Conservation (phyloP, 768 basidiomycete species). For the Ramaria sp. region DNA sequence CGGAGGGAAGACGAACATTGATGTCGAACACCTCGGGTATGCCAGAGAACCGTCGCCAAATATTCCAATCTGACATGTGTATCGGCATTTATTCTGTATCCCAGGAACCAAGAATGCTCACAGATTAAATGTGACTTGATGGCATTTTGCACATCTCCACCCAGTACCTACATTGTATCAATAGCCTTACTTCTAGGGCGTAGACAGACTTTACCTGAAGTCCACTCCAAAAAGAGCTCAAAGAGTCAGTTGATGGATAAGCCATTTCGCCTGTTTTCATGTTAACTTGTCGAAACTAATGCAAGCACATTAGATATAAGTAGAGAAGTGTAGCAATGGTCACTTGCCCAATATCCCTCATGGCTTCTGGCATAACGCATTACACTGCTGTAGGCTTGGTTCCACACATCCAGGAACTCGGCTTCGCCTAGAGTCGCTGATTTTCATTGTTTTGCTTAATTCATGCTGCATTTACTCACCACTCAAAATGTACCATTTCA, state of each 20-base stretch:
- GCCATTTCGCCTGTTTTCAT: conserved; percentile 66
- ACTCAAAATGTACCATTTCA: conserved; percentile 87
- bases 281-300: conserved; percentile 77
- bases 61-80: conserved; percentile 62
- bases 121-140: conserved; percentile 88
- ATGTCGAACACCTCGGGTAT: conserved; percentile 91
- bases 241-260: conserved; percentile 79
- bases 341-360: conserved; percentile 81
- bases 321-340: not conserved
- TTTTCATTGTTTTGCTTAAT: conserved; percentile 10
- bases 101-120: conserved; percentile 24
- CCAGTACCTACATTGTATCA: conserved; percentile 35
- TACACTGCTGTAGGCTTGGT: conserved; percentile 69
- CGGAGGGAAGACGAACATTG: conserved; percentile 56
- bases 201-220: conserved; percentile 41
- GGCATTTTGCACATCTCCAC: conserved; percentile 79
- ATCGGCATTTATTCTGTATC: not conserved
- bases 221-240: conserved; percentile 97
- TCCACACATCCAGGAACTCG: conserved; percentile 76
- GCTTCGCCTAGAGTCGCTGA: conserved; percentile 45
- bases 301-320: not conserved
- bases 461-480: conserved; percentile 30
- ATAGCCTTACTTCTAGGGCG: too few species aligned
- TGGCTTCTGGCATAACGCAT: conserved; percentile 76
- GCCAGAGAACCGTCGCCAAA: conserved; percentile 82